These are phyloP conservation scores for Phytophthora vignae DNA, from an alignment of 352 stramenopile genomes.

Conservation along the genomic window DNA sequence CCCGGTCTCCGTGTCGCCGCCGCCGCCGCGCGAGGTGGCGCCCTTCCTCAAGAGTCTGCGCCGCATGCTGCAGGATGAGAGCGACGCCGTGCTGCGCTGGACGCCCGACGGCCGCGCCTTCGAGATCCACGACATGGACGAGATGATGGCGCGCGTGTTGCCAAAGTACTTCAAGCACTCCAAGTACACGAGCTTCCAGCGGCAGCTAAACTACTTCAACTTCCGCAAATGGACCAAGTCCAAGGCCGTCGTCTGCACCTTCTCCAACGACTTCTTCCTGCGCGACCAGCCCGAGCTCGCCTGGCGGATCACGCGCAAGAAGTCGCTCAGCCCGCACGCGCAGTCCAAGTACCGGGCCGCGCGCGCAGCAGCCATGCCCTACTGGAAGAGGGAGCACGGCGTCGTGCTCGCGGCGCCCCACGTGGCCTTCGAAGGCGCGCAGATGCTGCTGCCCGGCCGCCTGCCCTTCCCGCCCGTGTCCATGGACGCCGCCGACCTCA, in stretches of 20 bases:
- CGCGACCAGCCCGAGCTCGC: conserved; percentile 72
- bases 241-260: conserved; percentile 77
- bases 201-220: conserved; percentile 95
- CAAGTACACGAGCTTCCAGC: conserved; percentile 95
- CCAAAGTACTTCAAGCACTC: conserved; percentile 96
- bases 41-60: conserved; percentile 75
- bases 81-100: conserved; percentile 64
- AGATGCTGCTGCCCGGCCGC: conserved; percentile 24
- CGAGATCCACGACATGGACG: conserved; percentile 81
- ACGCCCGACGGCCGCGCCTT: conserved; percentile 69
- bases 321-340: conserved; percentile 44
- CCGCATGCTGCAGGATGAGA: conserved; percentile 71
- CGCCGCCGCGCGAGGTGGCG: conserved; percentile 53
- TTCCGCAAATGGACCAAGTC: conserved; percentile 93
- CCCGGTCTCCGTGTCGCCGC: not conserved
- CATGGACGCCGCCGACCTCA: conserved; percentile 27
- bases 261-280: conserved; percentile 80
- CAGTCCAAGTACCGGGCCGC: conserved; percentile 19
- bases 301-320: conserved; percentile 76
- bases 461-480: conserved; percentile 33
- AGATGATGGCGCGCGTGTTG: conserved; percentile 87
- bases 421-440: conserved; percentile 14
- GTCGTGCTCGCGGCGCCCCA: conserved; percentile 11
- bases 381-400: conserved; percentile 27
- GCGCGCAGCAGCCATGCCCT: conserved; percentile 26